Base-by-base conservation (phyloP, 2,329 filamentous ascomycete genomes). In the Cadophora luteo-olivacea region DNA sequence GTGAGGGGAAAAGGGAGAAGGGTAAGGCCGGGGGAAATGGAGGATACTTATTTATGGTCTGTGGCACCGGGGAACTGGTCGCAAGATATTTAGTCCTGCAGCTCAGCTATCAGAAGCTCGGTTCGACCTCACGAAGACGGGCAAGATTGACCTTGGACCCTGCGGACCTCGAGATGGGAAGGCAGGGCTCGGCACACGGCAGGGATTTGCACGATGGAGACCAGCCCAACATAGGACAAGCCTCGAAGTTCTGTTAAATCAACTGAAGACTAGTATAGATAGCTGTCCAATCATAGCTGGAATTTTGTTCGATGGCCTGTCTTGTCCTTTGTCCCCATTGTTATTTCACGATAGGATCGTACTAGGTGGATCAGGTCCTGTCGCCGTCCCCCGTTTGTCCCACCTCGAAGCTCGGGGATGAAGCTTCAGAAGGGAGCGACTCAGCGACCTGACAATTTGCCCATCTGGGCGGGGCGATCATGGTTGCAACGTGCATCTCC, bases 11-110 rank as follows among this genome's bases (percentile, higher is more conserved):
- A 24, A 22, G 29, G 25, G 16, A 19, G 22, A 22, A 60, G 33
- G 3, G 29, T 29, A 45, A 60, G 9, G n/a, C 19, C 19, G 57
- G 33, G 45, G 57, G 57, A 60, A 25, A 38, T 45, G 22, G 14
- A 16, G 9, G 24, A 41, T 38, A 60, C 57, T 60, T 60, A 60
- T 60, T 60, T 60, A 60, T 60, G 36, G 33, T 25, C 3, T 60
- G 57, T 45, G n/a, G 36, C 36, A 60, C 57, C 36, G n/a, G 22
- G 22, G 33, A 22, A 49, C 33, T 29, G 22, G 57, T 19, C 22
- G 12, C 11, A 58, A 55, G 25, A 6, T 9, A 19, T 14, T 25
- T 55, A 55, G 51, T 54, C 52, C 8, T 19, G 16, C 45, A 54
- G 51, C 51, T 29, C 33, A 24, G 57, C 22, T 45, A 60, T 45